Percentiles rank a stretch among this genome's conserved stretches.
Evolutionary conservation across 2,329 filamentous ascomycete genomes (phyloP).

Genomic region (Bipolaris bicolor): DNA sequence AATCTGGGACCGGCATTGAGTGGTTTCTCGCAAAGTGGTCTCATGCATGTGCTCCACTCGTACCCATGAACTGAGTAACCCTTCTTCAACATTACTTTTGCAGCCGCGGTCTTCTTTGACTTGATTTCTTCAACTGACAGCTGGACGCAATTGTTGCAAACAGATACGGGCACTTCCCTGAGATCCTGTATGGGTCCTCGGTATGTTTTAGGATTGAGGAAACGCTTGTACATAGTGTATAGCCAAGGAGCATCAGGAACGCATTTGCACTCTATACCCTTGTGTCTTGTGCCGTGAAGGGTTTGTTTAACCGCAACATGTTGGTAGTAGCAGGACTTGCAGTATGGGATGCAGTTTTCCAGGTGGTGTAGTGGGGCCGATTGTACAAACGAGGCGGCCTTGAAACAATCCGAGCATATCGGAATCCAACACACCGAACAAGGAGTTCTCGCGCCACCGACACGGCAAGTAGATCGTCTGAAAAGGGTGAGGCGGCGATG

Average conservation of each 20-base stretch:
- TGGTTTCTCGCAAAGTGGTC: constrained; percentile 10
- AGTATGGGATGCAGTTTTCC: constrained; percentile 31
- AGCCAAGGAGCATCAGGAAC: constrained; percentile 13
- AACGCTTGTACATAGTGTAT: constrained; percentile 5
- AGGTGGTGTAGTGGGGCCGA: constrained; percentile 24
- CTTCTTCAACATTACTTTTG: constrained; percentile 22
- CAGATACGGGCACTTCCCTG: background rate
- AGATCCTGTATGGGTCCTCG: background rate
- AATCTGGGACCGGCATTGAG: constrained; percentile 29
- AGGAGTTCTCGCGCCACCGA: background rate
- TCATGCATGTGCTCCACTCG: constrained; percentile 18
- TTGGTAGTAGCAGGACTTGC: constrained; percentile 28
- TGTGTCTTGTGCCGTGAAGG: background rate
- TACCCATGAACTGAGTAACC: constrained; percentile 13
- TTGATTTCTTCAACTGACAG: constrained; percentile 12
- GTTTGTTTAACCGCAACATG: constrained; percentile 2
- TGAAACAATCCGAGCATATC: constrained; percentile 27
- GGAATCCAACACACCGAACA: constrained; percentile 36
- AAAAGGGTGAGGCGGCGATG: constrained; percentile 24
- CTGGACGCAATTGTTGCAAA: constrained; percentile 27
- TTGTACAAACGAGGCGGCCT: constrained; percentile 12
- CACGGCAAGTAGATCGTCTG: constrained; percentile 29
- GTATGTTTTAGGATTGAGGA: background rate
- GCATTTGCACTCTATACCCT: constrained; percentile 20
- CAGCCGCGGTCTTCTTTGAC: constrained; percentile 15